A percentile compares a stretch with the other conserved stretches of the same genome.
These are phyloP conservation scores for Ramaria sp. DNA, from an alignment of 768 basidiomycete species.

Conservation along the genomic window DNA sequence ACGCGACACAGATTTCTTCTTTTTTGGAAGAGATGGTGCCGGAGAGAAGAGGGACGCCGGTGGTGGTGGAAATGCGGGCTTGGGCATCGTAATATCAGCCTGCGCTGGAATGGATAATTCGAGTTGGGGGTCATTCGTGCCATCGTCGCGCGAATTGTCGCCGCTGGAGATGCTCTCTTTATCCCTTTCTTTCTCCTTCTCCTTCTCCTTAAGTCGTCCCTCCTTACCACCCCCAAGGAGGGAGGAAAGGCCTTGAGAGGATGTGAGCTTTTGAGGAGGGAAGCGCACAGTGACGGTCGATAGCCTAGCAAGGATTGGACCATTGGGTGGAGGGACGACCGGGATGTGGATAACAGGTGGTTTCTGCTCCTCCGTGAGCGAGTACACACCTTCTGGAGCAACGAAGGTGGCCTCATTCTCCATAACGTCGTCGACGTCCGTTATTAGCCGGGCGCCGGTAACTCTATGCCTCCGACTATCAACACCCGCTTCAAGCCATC, in stretches of 20 bases:
- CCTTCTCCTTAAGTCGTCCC: slow-evolving; percentile 8
- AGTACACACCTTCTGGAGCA: slow-evolving; percentile 85
- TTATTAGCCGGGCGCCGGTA: neutral
- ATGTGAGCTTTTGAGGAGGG: slow-evolving; percentile 39
- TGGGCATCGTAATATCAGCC: slow-evolving; percentile 15
- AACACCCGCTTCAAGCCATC: neutral
- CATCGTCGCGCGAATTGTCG: slow-evolving; percentile 58
- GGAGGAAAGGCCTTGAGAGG: slow-evolving; percentile 54
- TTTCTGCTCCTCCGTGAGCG: slow-evolving; percentile 79
- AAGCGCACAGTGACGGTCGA: slow-evolving; percentile 55
- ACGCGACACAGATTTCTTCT: slow-evolving; percentile 52
- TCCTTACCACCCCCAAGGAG: slow-evolving; percentile 44
- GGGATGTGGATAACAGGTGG: slow-evolving; percentile 36
- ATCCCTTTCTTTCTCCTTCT: slow-evolving; percentile 48
- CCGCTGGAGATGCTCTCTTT: slow-evolving; percentile 74
- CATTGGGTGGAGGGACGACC: slow-evolving; percentile 20
- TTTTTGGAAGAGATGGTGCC: slow-evolving; percentile 34
- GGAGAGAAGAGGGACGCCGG: slow-evolving; percentile 54
- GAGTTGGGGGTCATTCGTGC: slow-evolving; percentile 17
- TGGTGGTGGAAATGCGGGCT: slow-evolving; percentile 15
- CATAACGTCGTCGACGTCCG: slow-evolving; percentile 28
- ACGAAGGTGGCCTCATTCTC: slow-evolving; percentile 81
- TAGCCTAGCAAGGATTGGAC: slow-evolving; percentile 41
- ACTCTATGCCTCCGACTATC: neutral
- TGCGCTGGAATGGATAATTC: slow-evolving; percentile 26